phyloP scores from a whole-genome alignment of 495 filamentous ascomycete species.

The Podospora pseudocomata region DNA sequence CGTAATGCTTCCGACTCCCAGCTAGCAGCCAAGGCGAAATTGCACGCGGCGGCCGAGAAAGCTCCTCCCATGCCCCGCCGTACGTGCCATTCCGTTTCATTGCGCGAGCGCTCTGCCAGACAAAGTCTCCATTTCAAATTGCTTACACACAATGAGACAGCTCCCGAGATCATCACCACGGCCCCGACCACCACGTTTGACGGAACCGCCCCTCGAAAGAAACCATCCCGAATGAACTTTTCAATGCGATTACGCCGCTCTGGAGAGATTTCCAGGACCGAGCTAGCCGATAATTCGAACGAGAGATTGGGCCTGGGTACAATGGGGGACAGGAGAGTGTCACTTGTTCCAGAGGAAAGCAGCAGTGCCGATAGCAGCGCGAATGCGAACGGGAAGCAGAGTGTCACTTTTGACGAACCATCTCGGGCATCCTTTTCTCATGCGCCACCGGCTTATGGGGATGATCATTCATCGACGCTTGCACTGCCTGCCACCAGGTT shows the following conservation, averaged over 20 bases:
- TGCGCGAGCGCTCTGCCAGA: conserved; percentile 11
- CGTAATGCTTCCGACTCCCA: conserved; percentile 94
- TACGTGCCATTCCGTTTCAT: conserved; percentile 43
- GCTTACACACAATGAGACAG: conserved; percentile 41
- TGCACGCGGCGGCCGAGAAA: conserved; percentile 57
- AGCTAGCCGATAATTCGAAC: conserved; percentile 30
- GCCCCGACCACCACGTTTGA: conserved; percentile 84
- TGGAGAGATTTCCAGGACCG: conserved; percentile 39
- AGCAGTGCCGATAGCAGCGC: conserved; percentile 15
- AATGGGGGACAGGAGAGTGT: conserved; percentile 41
- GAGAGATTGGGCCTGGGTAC: conserved; percentile 15
- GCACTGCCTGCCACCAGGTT: conserved; percentile 66
- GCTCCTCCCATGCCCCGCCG: conserved; percentile 70
- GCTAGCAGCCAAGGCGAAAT: conserved; percentile 71
- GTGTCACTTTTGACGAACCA: conserved; percentile 65
- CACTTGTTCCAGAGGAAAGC: conserved; percentile 40
- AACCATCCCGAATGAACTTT: conserved; percentile 49
- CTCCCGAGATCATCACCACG: conserved; percentile 90
- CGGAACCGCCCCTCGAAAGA: conserved; percentile 45
- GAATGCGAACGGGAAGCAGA: conserved; percentile 33
- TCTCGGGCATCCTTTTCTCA: conserved; percentile 49
- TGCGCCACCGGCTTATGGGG: conserved; percentile 58
- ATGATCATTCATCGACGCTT: conserved; percentile 63
- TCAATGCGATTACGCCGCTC: conserved; percentile 43
- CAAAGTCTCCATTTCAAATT: conserved; percentile 9